Base-by-base conservation (phyloP, 805 yeast genomes). In the Blastobotrys terrestris region DNA sequence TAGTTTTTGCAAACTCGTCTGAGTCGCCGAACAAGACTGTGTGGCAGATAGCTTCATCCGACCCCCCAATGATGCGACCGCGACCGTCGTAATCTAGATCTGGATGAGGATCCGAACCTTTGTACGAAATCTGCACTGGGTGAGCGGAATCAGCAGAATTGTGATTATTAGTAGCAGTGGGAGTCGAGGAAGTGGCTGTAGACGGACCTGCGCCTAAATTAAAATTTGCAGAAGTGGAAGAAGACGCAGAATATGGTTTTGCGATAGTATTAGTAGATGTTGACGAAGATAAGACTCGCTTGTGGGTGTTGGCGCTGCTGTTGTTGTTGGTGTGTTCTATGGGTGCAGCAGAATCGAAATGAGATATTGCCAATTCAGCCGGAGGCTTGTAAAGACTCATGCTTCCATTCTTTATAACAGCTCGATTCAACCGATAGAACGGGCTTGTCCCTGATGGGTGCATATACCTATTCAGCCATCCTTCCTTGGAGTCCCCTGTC, bases 21-120 rank as follows among this genome's bases (percentile, higher is more conserved):
- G 71, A 62, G 3, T 78, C 75, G 54, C 76, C 76, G 65, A 83
- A 83, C 14, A 89, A 65, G 21, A 87, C 71, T 2, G 86, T 78
- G 68, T 91, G 97, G 52, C 91, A 80, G 39, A 90, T 73, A 46
- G 90, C 78, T 65, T 90, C 97, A 8, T 79, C 62, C 0, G 87
- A 65, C 16, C 87, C 87, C 19, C 78, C 74, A 5, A 74, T 57
- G 18, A 77, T 69, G 16, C 77, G 76, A 18, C 78, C 75, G 2
- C 70, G 64, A 15, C 67, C 64, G 61, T 84, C 87, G 53, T 79
- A 55, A 35, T 68, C 72, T 26, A 84, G 63, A 46, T 78, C 81
- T 3, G 89, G 89, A 61, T 84, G 91, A 7, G 87, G 85, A 26
- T 55, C 63, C 21, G 55, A 31, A 2, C 65, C 59, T 15, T 46